Base-by-base conservation (phyloP, 2,329 filamentous ascomycete species). In the Karstenula rhodostoma region DNA sequence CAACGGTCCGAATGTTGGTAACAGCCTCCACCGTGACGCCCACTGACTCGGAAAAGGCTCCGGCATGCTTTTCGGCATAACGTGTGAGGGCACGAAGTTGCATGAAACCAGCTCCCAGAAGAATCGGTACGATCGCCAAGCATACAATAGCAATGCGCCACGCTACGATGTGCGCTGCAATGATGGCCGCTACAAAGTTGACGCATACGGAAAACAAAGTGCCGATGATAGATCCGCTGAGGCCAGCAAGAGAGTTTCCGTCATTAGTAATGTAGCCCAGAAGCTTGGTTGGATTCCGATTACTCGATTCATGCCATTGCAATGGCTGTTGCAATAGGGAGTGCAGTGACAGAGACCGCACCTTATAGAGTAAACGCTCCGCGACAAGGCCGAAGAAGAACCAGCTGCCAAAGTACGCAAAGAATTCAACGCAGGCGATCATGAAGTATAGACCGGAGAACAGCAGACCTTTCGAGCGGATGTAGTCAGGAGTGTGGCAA, bases 91-190 rank as follows among this genome's bases (percentile, higher is more conserved):
- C 83, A 1, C 83, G 83, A 17, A 93, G 81, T 64, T 90, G 86
- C 85, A 93, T 87, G 63, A 90, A 84, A 0, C 90, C 90, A 0
- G 89, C 84, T 1, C 87, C 87, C 0, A 93, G 81, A 6, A 92
- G 84, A 10, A 93, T 77, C 0, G 90, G 91, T 0, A 93, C 86
- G 9, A 87, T 82, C 0, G 89, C 84, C 6, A 93, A 81, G 57
- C 89, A 89, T 3, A 93, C 90, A 15, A 93, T 77, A 0, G 90
- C 90, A 62, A 93, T 91, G 70, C 87, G 90, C 91, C 90, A 93
- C 2, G 89, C 89, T 49, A 93, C 82, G 47, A 92, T 86, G 63
- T 91, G 89, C 0, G 89, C 87, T 10, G 93, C 72, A 32, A 90
- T 85, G 57, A 92, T 87, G 1, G 88, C 89, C 0, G 85, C 86